These are phyloP conservation scores for Paecilomyces fulvus DNA, from an alignment of 2,329 filamentous ascomycete species.

Conservation along the genomic window DNA sequence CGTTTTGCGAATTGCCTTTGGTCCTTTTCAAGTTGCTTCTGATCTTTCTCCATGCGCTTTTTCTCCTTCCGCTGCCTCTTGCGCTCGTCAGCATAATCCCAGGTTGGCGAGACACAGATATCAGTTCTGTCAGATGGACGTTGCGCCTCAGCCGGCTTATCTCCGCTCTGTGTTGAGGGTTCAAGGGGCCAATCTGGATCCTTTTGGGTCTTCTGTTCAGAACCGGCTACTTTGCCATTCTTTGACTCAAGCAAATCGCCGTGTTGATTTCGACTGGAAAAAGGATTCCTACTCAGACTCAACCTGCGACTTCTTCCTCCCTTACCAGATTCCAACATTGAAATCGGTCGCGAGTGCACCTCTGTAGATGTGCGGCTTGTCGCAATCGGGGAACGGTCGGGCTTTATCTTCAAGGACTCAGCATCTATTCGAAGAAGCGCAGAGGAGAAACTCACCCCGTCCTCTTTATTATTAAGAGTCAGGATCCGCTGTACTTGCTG, in stretches of 20 bases:
- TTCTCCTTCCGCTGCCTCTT: constrained; percentile 23
- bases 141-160: constrained; percentile 3
- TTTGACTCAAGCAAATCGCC: background rate
- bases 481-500: constrained; percentile 15
- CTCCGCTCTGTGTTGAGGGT: constrained; percentile 1
- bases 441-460: constrained; percentile 8
- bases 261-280: background rate
- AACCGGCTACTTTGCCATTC: background rate
- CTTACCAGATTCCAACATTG: background rate
- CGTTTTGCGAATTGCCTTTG: constrained; percentile 12
- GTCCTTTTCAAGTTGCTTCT: constrained; percentile 17
- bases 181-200: background rate
- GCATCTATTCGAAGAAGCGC: background rate
- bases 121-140: constrained; percentile 5
- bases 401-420: background rate
- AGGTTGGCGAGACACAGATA: constrained; percentile 11
- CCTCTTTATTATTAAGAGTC: constrained; percentile 8
- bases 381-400: background rate
- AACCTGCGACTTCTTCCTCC: background rate
- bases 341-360: background rate
- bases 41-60: constrained; percentile 23
- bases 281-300: background rate
- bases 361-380: background rate
- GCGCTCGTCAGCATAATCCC: constrained; percentile 10
- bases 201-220: background rate